Evolutionary conservation across 2,329 filamentous ascomycete genomes (phyloP).

Genomic region (Venturia asperata): DNA sequence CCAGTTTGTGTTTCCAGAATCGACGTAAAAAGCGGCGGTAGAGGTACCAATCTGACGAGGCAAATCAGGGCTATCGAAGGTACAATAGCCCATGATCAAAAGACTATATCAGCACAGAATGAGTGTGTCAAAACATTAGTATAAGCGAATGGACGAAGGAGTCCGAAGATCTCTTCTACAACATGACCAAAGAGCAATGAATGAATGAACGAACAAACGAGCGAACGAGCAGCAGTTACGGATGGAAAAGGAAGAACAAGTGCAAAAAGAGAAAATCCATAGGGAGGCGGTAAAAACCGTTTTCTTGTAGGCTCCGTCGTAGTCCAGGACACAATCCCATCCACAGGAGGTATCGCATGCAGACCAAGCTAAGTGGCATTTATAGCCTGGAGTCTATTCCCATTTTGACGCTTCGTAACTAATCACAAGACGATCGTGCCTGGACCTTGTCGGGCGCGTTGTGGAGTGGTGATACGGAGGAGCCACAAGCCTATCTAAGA

Average conservation of each 20-base stretch:
- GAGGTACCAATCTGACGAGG: neutral
- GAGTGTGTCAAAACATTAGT: neutral
- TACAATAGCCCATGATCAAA: conserved; percentile 2
- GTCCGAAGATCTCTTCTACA: neutral
- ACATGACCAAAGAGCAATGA: neutral
- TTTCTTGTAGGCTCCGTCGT: neutral
- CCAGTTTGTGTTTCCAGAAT: neutral
- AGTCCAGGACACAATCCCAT: neutral
- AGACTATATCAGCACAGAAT: neutral
- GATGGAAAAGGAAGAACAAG: neutral
- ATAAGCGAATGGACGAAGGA: conserved; percentile 14
- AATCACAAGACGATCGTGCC: neutral
- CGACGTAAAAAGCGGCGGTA: conserved; percentile 6
- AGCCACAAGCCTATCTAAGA: conserved; percentile 1
- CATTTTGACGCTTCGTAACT: neutral
- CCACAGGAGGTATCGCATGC: neutral
- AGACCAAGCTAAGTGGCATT: neutral
- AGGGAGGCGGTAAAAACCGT: neutral
- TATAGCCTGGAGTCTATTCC: neutral
- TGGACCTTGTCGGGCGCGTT: neutral
- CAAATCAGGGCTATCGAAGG: neutral
- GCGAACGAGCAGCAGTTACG: neutral
- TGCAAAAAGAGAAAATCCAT: neutral
- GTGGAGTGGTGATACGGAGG: neutral
- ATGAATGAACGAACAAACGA: conserved; percentile 1